phyloP scores from a whole-genome alignment of 768 basidiomycete genomes.

The Rhodotorula sphaerocarpa region DNA sequence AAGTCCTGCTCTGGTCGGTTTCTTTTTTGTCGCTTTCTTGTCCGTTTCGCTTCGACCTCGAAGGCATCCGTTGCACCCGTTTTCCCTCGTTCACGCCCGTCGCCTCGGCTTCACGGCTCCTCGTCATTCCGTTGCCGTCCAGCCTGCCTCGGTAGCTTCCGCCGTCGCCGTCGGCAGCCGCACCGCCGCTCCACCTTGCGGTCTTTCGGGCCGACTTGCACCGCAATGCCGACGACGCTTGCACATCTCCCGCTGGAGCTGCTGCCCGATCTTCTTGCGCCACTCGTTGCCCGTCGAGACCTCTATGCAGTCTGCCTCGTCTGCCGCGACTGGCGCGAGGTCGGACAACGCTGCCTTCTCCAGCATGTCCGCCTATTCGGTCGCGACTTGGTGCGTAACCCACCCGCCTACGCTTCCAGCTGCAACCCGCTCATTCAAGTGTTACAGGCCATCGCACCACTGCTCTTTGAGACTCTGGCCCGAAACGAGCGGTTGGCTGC shows the following conservation, averaged over 20 bases:
- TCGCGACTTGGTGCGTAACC: conserved; percentile 12
- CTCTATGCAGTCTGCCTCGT: conserved; percentile 15
- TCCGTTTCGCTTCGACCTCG: too few relatives aligned
- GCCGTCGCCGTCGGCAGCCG: too few relatives aligned
- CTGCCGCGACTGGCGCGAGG: background rate
- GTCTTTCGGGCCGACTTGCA: too few relatives aligned
- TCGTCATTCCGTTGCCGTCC: too few relatives aligned
- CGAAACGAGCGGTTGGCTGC: background rate
- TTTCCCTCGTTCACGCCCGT: too few relatives aligned
- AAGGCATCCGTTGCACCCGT: too few relatives aligned
- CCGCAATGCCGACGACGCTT: background rate
- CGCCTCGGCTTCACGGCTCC: too few relatives aligned
- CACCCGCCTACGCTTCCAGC: too few relatives aligned
- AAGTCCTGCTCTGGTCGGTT: conserved; percentile 17
- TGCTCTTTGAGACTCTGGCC: conserved; percentile 16
- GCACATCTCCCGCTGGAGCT: conserved; percentile 25
- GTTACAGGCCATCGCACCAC: conserved; percentile 5
- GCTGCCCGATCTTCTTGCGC: conserved; percentile 16
- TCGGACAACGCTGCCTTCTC: conserved; percentile 7
- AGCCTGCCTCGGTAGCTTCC: too few relatives aligned
- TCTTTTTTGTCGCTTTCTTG: background rate
- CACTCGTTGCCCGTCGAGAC: conserved; percentile 19
- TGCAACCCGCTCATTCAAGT: too few relatives aligned
- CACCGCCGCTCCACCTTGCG: too few relatives aligned
- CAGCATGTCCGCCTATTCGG: conserved; percentile 22